Evolutionary conservation across 106 monocot genomes (phyloP), one percentile per base, ranked within the genome.

Genomic region (Dendrobium nobile): DNA sequence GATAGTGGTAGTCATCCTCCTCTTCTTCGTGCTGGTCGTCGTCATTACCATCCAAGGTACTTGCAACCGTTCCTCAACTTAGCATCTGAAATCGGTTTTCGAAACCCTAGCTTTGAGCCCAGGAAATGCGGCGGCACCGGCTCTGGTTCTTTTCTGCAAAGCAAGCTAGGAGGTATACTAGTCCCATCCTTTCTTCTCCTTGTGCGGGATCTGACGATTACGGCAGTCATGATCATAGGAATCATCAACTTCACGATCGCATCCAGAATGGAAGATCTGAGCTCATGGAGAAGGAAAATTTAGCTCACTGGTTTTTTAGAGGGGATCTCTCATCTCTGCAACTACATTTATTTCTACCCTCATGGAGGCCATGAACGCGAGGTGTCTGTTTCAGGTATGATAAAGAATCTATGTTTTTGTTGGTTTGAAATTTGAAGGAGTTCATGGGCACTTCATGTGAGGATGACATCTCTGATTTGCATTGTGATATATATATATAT

Each of bases 11-110:
- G 80, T 89, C 67, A 65, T 90, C 33, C 81, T 90, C 44, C 64
- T 93, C 77, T 85, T 91, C 84, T 85, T 91, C 76, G 61, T 90
- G 72, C 47, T 92, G 75, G 86, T 95, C 81, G 41, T 86, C 81
- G 56, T 90, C 87, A 81, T 91, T 82, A 91, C 92, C 72, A 55
- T 86, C 78, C 68, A 85, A 61, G 91, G 91, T 80, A 82, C 75
- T 72, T 91, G 93, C 87, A 59, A 72, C 11, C 82, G 85, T 58
- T 79, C 84, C 78, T 83, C 79, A 40, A 61, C 81, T 78, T 80
- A 77, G 77, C 20, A 61, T 20, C 67, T 77, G 26, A 41, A 59
- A 43, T 54, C 15, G 58, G 64, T 18, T 78, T 15, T 45, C 20
- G 24, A 51, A 82, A 81, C 70, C 75, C 80, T 48, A 64, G 61